A percentile compares a stretch with the other conserved stretches of the same genome.
Conservation (phyloP, 768 basidiomycete species). For the Suillus luteus region DNA sequence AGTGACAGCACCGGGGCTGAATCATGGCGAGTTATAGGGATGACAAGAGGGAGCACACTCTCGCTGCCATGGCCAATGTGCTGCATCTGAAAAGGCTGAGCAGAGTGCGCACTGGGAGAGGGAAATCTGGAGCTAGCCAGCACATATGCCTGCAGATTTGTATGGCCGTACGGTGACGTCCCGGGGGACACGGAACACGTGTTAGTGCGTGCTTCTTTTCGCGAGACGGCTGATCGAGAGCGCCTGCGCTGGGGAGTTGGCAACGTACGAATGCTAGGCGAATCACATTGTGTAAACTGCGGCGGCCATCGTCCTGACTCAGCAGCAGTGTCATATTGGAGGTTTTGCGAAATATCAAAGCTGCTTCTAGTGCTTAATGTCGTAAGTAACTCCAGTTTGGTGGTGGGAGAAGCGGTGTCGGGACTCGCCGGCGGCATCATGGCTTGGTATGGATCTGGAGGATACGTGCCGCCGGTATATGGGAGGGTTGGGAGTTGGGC, state of each 20-base stretch:
- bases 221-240: slow-evolving; percentile 36
- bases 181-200: slow-evolving; percentile 25
- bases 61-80: slow-evolving; percentile 31
- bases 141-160: slow-evolving; percentile 28
- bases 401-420: slow-evolving; percentile 6
- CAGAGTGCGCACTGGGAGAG: slow-evolving; percentile 28
- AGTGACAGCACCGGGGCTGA: slow-evolving; percentile 22
- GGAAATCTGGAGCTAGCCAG: slow-evolving; percentile 28
- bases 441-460: slow-evolving; percentile 34
- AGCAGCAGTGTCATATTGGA: slow-evolving; percentile 2
- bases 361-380: slow-evolving; percentile 27
- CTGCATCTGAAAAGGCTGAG: slow-evolving; percentile 28
- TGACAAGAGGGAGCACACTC: slow-evolving; percentile 26
- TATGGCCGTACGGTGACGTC: slow-evolving; percentile 36
- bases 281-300: slow-evolving; percentile 13
- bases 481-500: slow-evolving; percentile 33
- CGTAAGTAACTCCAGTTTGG: slow-evolving; percentile 17
- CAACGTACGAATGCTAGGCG: slow-evolving; percentile 16
- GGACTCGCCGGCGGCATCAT: slow-evolving; percentile 12
- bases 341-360: slow-evolving; percentile 21
- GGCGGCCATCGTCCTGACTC: slow-evolving; percentile 20
- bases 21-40: slow-evolving; percentile 3
- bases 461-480: slow-evolving; percentile 34
- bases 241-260: slow-evolving; percentile 34
- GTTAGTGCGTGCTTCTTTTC: slow-evolving; percentile 29